phyloP scores from a whole-genome alignment of 2,329 filamentous ascomycete genomes.

The Arthrobotrys musiformis region DNA sequence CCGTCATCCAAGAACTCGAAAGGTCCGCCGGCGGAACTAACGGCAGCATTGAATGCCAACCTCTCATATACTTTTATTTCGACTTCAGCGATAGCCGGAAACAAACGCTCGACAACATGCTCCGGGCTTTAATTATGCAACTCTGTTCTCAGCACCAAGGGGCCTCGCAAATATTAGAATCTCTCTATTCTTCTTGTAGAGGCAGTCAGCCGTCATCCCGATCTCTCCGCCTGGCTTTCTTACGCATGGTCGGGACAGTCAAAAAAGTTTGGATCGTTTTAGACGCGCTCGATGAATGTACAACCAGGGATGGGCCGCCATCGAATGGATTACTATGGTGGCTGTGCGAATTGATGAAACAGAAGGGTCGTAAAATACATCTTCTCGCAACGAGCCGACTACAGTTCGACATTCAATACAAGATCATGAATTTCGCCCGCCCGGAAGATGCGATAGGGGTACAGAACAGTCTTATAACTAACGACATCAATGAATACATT shows the following conservation, averaged over 20 bases:
- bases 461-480: background rate
- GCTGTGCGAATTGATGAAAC: background rate
- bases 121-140: conserved; percentile 61
- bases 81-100: conserved; percentile 63
- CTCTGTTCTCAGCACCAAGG: background rate
- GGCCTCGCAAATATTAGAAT: background rate
- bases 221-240: conserved; percentile 57
- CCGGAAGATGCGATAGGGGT: background rate
- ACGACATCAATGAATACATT: conserved; percentile 13
- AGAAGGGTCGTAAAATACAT: background rate
- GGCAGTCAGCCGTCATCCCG: conserved; percentile 58
- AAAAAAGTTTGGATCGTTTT: conserved; percentile 59
- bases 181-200: background rate
- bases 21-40: background rate
- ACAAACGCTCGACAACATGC: conserved; percentile 61
- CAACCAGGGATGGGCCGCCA: background rate
- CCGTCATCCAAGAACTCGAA: conserved; percentile 59
- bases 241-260: conserved; percentile 59
- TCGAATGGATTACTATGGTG: background rate
- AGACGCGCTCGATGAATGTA: conserved; percentile 61
- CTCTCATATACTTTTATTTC: conserved; percentile 62
- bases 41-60: background rate
- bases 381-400: background rate
- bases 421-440: background rate
- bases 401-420: background rate